Evolutionary conservation across 768 basidiomycete genomes (phyloP).

Genomic region (Kwoniella pini): DNA sequence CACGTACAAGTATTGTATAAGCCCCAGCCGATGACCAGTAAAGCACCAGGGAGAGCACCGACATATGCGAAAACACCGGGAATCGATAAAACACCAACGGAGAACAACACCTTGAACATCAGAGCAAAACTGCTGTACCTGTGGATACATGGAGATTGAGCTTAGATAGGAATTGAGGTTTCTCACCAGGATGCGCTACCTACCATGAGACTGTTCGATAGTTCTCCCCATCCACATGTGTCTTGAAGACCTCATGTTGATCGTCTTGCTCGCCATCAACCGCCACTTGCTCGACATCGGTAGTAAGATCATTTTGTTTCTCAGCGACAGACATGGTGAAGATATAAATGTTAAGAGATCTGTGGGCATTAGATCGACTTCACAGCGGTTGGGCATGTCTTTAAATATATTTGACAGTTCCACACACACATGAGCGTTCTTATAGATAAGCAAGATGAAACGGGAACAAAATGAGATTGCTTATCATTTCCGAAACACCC

Average conservation of each 20-base stretch:
- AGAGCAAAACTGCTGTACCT: constrained; percentile 20
- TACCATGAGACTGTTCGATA: constrained; percentile 23
- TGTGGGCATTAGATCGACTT: too few relatives aligned
- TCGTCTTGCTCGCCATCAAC: constrained; percentile 11
- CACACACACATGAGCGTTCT: too few relatives aligned
- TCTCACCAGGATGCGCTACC: not conserved
- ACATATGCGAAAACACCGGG: constrained; percentile 19
- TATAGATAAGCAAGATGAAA: too few relatives aligned
- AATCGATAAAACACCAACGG: constrained; percentile 18
- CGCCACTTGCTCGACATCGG: constrained; percentile 14
- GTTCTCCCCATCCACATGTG: constrained; percentile 12
- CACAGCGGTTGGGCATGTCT: too few relatives aligned
- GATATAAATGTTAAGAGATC: too few relatives aligned
- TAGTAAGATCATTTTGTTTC: not conserved
- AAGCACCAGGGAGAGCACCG: constrained; percentile 13
- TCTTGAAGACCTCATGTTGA: constrained; percentile 14
- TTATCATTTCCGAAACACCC: too few relatives aligned
- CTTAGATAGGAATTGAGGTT: not conserved
- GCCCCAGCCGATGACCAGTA: constrained; percentile 19
- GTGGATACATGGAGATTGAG: not conserved
- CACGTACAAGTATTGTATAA: constrained; percentile 15
- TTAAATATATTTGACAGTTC: too few relatives aligned
- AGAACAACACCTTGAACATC: constrained; percentile 22
- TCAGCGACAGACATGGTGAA: constrained; percentile 4
- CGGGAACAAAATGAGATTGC: too few relatives aligned